Base-by-base conservation (phyloP, 169 alveolate genomes). In the Eimeria maxima region DNA sequence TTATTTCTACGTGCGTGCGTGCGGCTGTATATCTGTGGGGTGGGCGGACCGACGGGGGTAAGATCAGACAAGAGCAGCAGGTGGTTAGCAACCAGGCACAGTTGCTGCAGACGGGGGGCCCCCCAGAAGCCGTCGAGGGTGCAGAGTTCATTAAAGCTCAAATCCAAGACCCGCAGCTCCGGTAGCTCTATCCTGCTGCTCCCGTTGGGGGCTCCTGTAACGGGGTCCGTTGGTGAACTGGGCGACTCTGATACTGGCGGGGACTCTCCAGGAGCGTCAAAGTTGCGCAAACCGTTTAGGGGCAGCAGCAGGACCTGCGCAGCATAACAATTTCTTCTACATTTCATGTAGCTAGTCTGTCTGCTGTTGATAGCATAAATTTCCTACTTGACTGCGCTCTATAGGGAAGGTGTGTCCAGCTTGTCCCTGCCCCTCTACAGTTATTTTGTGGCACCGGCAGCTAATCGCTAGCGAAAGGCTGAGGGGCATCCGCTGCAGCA, bases 41-140 rank as follows among this genome's bases (percentile, higher is more conserved):
- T 87, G 69, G 53, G 45, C 93, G 81, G 93, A 87, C 93, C 93
- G 81, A 87, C 83, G 63, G 93, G 93, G 33, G 93, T 81, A n/a
- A 87, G 93, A 44, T 87, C 93, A 20, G 93, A 87, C 93, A 87
- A 24, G 81, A 87, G 81, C 93, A 87, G 93, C 60, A 87, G 14
- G 27, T 87, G 93, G 83, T 87, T 87, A 50, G 93, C 93, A 87
- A 87, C 93, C 2, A 87, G 93, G n/a, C 93, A 87, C 44, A 87
- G 65, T 47, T 87, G 93, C 93, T 87, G 93, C 93, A 87, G 71
- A 18, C 93, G 93, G n/a, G 93, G 93, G 65, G 93, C 42, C 1
- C 45, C 63, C 93, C 93, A 87, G 71, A 87, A 87, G 27, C 93
- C 93, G 80, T 87, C 93, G 45, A 87, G 93, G 38, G 81, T 87